Percentiles rank a stretch among this genome's conserved stretches.
Conservation (phyloP, 2,329 filamentous ascomycete genomes). For the Phoma sp. region DNA sequence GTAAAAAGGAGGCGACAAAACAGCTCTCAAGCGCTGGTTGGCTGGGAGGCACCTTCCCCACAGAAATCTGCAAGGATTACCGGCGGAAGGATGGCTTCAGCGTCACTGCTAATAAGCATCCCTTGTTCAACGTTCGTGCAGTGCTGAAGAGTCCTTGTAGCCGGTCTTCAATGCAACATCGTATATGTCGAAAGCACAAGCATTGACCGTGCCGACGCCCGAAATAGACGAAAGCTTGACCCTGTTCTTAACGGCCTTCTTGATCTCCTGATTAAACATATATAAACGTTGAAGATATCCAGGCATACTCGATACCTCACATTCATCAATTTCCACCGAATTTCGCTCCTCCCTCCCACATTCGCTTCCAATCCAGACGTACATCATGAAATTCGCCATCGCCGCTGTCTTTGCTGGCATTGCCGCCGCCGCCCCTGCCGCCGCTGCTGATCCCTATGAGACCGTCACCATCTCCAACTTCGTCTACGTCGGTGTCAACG, state of each 20-base stretch:
- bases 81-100: neutral
- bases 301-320: neutral
- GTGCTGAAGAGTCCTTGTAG: neutral
- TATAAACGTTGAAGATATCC: neutral
- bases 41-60: neutral
- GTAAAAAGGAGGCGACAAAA: neutral
- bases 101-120: neutral
- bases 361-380: neutral
- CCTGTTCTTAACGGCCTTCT: neutral
- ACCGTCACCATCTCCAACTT: neutral
- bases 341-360: neutral
- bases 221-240: neutral
- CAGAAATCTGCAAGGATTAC: neutral
- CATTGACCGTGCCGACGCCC: neutral
- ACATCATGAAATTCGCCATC: neutral
- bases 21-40: neutral
- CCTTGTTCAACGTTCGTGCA: neutral
- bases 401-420: neutral
- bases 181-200: neutral
- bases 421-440: neutral
- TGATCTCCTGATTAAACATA: neutral
- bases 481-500: neutral
- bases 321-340: neutral
- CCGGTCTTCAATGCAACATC: neutral
- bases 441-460: neutral